These are phyloP conservation scores for Trichoderma breve DNA, from an alignment of 2,329 filamentous ascomycete genomes.

Conservation along the genomic window DNA sequence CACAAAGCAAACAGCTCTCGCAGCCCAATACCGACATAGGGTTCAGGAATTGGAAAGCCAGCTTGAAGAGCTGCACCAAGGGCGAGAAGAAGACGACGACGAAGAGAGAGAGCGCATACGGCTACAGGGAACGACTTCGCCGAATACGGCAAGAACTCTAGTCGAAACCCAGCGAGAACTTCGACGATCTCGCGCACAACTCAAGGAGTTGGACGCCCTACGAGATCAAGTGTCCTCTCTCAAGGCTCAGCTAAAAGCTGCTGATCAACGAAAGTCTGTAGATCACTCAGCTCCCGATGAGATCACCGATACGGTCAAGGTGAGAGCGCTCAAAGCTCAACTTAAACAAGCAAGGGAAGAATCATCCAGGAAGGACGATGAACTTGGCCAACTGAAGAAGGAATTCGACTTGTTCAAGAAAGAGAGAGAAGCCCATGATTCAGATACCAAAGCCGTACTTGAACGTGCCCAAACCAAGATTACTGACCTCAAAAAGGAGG, in stretches of 20 bases:
- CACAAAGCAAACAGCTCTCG: conserved; percentile 56
- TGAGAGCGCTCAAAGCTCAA: conserved; percentile 42
- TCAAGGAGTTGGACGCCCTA: conserved; percentile 51
- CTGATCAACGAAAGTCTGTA: conserved; percentile 34
- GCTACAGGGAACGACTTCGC: conserved; percentile 43
- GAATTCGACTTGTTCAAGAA: conserved; percentile 56
- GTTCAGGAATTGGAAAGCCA: conserved; percentile 58
- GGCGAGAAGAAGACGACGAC: conserved; percentile 34
- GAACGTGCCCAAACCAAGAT: conserved; percentile 58
- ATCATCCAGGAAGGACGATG: conserved; percentile 46
- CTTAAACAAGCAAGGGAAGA: conserved; percentile 46
- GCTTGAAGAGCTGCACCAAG: conserved; percentile 42
- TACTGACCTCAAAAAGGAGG: conserved; percentile 52
- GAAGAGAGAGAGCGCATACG: conserved; percentile 25
- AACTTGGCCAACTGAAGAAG: conserved; percentile 47
- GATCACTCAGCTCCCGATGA: conserved; percentile 35
- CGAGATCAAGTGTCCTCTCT: conserved; percentile 53
- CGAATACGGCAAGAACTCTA: conserved; percentile 50
- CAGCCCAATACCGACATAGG: conserved; percentile 56
- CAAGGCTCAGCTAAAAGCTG: conserved; percentile 49
- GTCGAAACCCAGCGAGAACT: conserved; percentile 55
- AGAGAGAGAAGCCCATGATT: conserved; percentile 52
- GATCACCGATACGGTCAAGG: conserved; percentile 27
- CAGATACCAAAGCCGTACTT: conserved; percentile 55
- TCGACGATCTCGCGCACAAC: conserved; percentile 52